Percentiles rank a stretch among this genome's conserved stretches.
Conservation (phyloP, 2,329 filamentous ascomycete genomes). For the Pseudocercospora cruenta region DNA sequence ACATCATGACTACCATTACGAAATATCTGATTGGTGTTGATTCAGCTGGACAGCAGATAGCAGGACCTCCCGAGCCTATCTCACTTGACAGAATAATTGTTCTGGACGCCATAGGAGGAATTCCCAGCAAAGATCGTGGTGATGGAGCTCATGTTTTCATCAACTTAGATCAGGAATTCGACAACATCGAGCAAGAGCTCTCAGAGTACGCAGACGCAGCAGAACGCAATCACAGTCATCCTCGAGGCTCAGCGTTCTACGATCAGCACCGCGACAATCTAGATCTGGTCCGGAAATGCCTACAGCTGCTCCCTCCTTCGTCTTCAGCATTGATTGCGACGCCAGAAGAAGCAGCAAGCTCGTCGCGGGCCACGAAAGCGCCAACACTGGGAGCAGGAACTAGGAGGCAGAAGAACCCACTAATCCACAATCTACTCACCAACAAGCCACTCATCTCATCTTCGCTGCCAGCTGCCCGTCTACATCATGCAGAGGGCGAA, state of each 20-base stretch:
- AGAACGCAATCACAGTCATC: constrained; percentile 24
- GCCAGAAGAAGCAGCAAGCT: constrained; percentile 76
- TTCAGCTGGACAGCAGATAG: neutral
- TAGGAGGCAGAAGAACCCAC: constrained; percentile 72
- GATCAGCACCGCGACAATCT: constrained; percentile 71
- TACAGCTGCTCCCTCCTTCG: constrained; percentile 77
- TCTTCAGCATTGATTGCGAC: constrained; percentile 90
- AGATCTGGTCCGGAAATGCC: constrained; percentile 67
- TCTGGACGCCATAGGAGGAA: constrained; percentile 83
- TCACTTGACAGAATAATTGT: constrained; percentile 81
- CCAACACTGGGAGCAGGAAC: constrained; percentile 46
- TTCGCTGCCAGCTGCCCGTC: constrained; percentile 75
- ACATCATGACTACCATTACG: constrained; percentile 76
- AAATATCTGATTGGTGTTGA: constrained; percentile 68
- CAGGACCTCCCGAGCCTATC: neutral
- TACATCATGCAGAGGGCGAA: constrained; percentile 32
- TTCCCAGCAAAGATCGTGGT: constrained; percentile 66
- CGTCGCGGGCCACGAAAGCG: constrained; percentile 39
- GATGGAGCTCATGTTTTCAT: constrained; percentile 79
- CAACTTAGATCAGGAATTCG: constrained; percentile 90
- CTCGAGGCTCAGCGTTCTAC: constrained; percentile 26
- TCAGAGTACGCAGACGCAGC: constrained; percentile 29
- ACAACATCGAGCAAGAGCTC: constrained; percentile 64
- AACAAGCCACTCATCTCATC: constrained; percentile 93
- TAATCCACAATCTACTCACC: constrained; percentile 94